Evolutionary conservation across 371 early-diverging fungal species (phyloP), one percentile per base, ranked within the genome.

Genomic region (Mucor racemosus): DNA sequence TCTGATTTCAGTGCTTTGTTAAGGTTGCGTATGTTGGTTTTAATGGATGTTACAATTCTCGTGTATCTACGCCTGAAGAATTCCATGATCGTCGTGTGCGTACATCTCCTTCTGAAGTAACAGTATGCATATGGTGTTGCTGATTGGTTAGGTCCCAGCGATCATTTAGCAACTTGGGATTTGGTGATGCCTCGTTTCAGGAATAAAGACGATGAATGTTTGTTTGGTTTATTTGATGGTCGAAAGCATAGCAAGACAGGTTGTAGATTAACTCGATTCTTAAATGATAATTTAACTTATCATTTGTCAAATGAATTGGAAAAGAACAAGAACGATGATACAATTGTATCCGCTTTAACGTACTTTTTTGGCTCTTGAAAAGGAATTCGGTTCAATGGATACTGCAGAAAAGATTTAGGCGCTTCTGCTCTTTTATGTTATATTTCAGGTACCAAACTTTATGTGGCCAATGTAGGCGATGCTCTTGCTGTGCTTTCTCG

Each of bases 381-480:
- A 91, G 58, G 90, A 93, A 31, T 79, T 93, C 35, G 92, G 93
- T 21, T 65, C 76, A 63, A 59, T 72, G 31, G 69, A 77, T 26
- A 73, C 74, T 0, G 86, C 82, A 10, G 88, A 87, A 81, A 80
- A 1, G 87, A 88, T 1, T 66, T 78, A 7, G 92, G 91, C n/a
- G 91, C 90, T 0, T 88, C 91, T n/a, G 90, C 88, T 0, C 73
- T 92, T 17, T 81, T 97, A 13, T 92, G 91, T 7, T 95, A 93
- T 68, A 85, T 97, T 63, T 81, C 84, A n/a, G 93, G 90, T 31
- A 90, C 87, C 48, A 90, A 84, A 19, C 77, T 96, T 42, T 94
- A 94, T 65, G 91, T 94, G 14, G 95, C 95, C 15, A 95, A 95
- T 72, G 92, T 91, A n/a, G 96, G 97, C 17, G 95, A 97, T 76